These are phyloP conservation scores for Mycena pura DNA, from an alignment of 768 basidiomycete genomes.

Conservation along the genomic window DNA sequence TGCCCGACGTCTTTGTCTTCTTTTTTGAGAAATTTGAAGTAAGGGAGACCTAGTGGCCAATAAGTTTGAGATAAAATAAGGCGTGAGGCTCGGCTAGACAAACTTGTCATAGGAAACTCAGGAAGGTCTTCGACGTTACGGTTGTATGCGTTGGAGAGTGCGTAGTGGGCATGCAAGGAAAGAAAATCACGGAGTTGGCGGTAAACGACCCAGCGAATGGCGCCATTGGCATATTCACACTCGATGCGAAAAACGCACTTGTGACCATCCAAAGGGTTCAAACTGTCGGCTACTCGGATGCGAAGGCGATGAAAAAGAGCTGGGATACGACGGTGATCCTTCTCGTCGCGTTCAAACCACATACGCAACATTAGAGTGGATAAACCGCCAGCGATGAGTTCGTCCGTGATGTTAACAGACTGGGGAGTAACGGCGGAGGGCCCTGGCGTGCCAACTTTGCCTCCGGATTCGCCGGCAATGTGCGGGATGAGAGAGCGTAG, in stretches of 20 bases:
- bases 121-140: constrained; percentile 80
- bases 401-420: constrained; percentile 79
- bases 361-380: constrained; percentile 79
- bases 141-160: constrained; percentile 81
- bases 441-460: constrained; percentile 37
- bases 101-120: constrained; percentile 89
- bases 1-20: constrained; percentile 63
- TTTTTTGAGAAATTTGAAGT: constrained; percentile 84
- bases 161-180: constrained; percentile 88
- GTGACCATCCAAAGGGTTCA: constrained; percentile 77
- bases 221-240: constrained; percentile 95
- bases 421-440: constrained; percentile 59
- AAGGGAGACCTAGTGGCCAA: constrained; percentile 70
- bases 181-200: constrained; percentile 92
- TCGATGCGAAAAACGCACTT: constrained; percentile 91
- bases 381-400: constrained; percentile 81
- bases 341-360: constrained; percentile 90
- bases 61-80: constrained; percentile 8
- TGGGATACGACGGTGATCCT: constrained; percentile 80
- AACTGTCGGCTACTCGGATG: constrained; percentile 84
- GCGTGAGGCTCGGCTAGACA: constrained; percentile 22
- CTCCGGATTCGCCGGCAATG: constrained; percentile 45
- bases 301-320: constrained; percentile 80
- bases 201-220: constrained; percentile 93
- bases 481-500: constrained; percentile 72